A percentile compares a stretch with the other conserved stretches of the same genome.
phyloP scores from a whole-genome alignment of 2,329 filamentous ascomycete genomes.

The Stylonectria norvegica region DNA sequence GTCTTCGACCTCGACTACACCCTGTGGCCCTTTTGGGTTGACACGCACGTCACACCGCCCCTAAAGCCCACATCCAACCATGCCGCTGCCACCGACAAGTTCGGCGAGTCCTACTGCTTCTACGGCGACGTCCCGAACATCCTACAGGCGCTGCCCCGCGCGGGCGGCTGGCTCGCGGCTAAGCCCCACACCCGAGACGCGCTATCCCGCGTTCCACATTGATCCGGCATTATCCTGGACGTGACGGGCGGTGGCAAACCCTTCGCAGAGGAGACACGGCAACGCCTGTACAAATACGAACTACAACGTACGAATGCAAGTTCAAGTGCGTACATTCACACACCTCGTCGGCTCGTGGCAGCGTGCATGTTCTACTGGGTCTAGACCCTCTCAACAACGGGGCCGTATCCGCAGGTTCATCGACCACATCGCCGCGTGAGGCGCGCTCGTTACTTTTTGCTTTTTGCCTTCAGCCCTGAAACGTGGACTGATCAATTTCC shows the following conservation, averaged over 20 bases:
- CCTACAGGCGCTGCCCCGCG: slow-evolving; percentile 53
- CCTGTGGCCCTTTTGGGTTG: slow-evolving; percentile 98
- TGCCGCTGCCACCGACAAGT: slow-evolving; percentile 48
- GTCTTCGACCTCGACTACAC: slow-evolving; percentile 98
- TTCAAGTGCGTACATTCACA: not conserved
- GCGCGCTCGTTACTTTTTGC: not conserved
- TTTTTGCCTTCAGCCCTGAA: not conserved
- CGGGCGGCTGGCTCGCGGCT: slow-evolving; percentile 25
- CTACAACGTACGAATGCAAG: not conserved
- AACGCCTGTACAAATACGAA: not conserved
- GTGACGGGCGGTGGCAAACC: not conserved
- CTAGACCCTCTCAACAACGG: too few relatives aligned
- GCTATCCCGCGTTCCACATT: slow-evolving; percentile 21
- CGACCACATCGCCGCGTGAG: too few relatives aligned
- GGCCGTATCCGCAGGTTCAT: too few relatives aligned
- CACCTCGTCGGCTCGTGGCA: not conserved
- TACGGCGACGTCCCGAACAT: slow-evolving; percentile 67
- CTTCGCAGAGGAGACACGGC: too few relatives aligned
- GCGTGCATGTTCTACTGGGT: not conserved
- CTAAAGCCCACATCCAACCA: slow-evolving; percentile 49
- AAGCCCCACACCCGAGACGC: slow-evolving; percentile 20
- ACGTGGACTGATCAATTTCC: not conserved
- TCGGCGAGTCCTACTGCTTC: slow-evolving; percentile 66
- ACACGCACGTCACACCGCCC: slow-evolving; percentile 81
- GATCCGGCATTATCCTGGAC: slow-evolving; percentile 18